phyloP scores from a whole-genome alignment of 805 yeast genomes.

The Danielozyma ontarioensis region DNA sequence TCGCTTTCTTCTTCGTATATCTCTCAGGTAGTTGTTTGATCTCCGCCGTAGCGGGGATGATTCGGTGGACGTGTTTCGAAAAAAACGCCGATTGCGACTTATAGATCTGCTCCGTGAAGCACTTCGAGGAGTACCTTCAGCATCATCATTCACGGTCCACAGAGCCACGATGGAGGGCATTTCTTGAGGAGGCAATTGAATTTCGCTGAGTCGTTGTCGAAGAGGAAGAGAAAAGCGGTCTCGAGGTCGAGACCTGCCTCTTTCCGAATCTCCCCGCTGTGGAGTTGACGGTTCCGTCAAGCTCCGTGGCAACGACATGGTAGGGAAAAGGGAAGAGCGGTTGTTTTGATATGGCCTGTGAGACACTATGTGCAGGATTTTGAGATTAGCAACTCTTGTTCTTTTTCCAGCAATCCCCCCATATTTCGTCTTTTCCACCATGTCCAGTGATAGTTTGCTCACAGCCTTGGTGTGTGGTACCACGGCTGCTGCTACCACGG shows the following conservation, averaged over 20 bases:
- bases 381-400: slow-evolving; percentile 1
- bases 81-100: no score
- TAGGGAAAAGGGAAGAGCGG: neutral
- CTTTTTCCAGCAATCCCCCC: neutral
- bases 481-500: slow-evolving; percentile 58
- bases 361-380: slow-evolving; percentile 1
- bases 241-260: slow-evolving; percentile 1
- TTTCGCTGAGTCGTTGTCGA: neutral
- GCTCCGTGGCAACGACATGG: slow-evolving; percentile 1
- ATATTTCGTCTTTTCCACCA: neutral
- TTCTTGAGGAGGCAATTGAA: neutral
- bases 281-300: slow-evolving; percentile 17
- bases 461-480: slow-evolving; percentile 59
- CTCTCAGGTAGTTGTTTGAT: slow-evolving; percentile 9
- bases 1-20: slow-evolving; percentile 10
- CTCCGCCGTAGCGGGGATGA: no score
- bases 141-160: no score
- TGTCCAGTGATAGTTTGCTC: slow-evolving; percentile 32
- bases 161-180: no score
- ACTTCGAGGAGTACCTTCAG: no score
- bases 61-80: no score
- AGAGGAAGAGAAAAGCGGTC: no score
- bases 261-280: slow-evolving; percentile 6
- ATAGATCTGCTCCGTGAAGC: no score
- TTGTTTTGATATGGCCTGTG: neutral